Percentiles rank a stretch among this genome's conserved stretches.
Conservation (phyloP, 768 basidiomycete genomes). For the Mycena polygramma region DNA sequence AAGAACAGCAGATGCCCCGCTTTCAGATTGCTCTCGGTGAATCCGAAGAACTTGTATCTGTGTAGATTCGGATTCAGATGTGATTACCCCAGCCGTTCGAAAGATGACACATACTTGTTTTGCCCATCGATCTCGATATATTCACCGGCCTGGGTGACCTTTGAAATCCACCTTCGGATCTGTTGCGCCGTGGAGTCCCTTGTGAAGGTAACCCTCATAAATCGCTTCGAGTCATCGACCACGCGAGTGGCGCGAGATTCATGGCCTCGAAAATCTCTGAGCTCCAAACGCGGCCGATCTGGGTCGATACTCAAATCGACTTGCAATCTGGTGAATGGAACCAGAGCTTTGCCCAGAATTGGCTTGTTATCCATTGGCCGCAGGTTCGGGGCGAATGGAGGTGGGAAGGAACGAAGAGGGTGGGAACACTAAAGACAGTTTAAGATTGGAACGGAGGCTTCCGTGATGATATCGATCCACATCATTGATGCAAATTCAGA, state of each 20-base stretch:
- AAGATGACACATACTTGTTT: slow-evolving; percentile 21
- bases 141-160: slow-evolving; percentile 3
- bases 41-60: slow-evolving; percentile 40
- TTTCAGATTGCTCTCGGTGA: slow-evolving; percentile 36
- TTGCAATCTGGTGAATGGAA: slow-evolving; percentile 3
- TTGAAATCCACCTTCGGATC: slow-evolving; percentile 25
- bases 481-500: too few species aligned
- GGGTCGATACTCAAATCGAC: slow-evolving; percentile 7
- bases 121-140: not conserved
- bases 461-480: too few species aligned
- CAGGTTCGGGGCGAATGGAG: too few species aligned
- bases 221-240: slow-evolving; percentile 30
- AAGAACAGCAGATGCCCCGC: slow-evolving; percentile 37
- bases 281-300: not conserved
- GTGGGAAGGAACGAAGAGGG: too few species aligned
- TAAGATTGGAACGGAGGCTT: too few species aligned
- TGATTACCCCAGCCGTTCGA: too few species aligned
- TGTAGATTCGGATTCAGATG: too few species aligned
- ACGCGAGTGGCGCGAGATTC: slow-evolving; percentile 37
- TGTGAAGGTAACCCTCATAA: slow-evolving; percentile 28
- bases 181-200: not conserved
- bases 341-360: not conserved
- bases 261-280: slow-evolving; percentile 11
- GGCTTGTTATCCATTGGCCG: not conserved
- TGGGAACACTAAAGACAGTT: too few species aligned